Base-by-base conservation (phyloP, 2,329 filamentous ascomycete genomes). In the Moelleriella libera region DNA sequence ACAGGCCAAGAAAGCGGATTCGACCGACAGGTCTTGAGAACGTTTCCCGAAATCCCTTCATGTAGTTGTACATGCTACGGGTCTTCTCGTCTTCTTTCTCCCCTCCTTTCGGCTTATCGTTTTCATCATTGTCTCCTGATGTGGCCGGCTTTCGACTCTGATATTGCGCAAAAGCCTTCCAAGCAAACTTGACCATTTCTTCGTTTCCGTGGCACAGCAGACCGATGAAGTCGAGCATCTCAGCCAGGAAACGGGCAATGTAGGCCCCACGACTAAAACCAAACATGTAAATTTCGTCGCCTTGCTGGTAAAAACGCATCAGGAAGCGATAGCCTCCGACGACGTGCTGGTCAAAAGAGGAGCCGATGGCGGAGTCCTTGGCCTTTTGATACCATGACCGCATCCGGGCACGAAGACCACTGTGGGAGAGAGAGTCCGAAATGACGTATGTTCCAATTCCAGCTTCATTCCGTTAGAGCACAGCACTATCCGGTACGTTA, bases 151-250 rank as follows among this genome's bases (percentile, higher is more conserved):
- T 67, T 69, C 82, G 75, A 42, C 72, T 73, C 57, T 86, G 81
- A 82, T 82, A 88, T 58, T 82, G 78, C 6, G 81, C 75, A 56
- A 88, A 88, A 0, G 83, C 82, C 60, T 85, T 88, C 85, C 86
- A 92, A 0, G 85, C 86, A 59, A 94, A 94, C 4, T 75, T 72
- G 46, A 87, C 80, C 80, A 92, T 83, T 54, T 92, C 87, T 58
- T 94, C 85, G 55, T 94, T 94, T 9, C 87, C 86, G 46, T 85
- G 82, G 10, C 82, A 83, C 11, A 94, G 70, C 0, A 94, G 70
- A 1, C 88, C 87, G 47, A 92, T 80, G 54, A 85, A 82, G 57
- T 92, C 85, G 6, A 92, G 72, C 86, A 90, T 90, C 58, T 92
- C 85, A 0, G 86, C 85, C 1, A 88, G 65, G 56, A 87, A 87